Evolutionary conservation across 257 asterid species (phyloP).

Genomic region (Nicotiana paniculata): DNA sequence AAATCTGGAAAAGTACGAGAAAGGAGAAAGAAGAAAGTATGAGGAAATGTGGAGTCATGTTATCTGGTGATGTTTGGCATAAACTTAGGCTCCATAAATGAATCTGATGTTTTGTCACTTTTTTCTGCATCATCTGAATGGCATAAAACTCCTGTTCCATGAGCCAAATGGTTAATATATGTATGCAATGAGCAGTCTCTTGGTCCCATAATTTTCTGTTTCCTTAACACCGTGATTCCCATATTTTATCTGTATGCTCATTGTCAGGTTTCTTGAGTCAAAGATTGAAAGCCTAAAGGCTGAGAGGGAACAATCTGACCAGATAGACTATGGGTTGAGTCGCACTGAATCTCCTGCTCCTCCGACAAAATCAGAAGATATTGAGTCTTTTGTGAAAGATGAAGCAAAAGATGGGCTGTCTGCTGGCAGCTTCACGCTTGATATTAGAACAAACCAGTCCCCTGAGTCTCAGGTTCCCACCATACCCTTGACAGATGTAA

Average conservation of each 20-base stretch:
- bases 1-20: neutral
- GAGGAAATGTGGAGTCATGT: neutral
- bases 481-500: constrained; percentile 17
- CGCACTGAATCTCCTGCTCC: constrained; percentile 45
- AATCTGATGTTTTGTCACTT: neutral
- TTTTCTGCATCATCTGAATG: neutral
- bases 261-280: constrained; percentile 65
- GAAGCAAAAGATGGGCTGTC: constrained; percentile 57
- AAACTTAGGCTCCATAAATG: neutral
- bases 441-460: constrained; percentile 36
- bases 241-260: neutral
- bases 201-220: neutral
- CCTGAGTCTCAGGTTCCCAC: constrained; percentile 28
- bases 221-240: neutral
- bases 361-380: constrained; percentile 42
- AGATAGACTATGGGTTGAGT: constrained; percentile 26
- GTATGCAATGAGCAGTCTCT: no score
- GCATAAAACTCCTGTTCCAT: neutral
- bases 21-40: neutral
- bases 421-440: constrained; percentile 73
- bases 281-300: constrained; percentile 54
- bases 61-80: neutral
- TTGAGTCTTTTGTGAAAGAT: constrained; percentile 43
- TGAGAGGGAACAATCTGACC: constrained; percentile 31
- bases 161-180: neutral